Base-by-base conservation (phyloP, 169 alveolate genomes). In the Cyclospora cayetanensis region DNA sequence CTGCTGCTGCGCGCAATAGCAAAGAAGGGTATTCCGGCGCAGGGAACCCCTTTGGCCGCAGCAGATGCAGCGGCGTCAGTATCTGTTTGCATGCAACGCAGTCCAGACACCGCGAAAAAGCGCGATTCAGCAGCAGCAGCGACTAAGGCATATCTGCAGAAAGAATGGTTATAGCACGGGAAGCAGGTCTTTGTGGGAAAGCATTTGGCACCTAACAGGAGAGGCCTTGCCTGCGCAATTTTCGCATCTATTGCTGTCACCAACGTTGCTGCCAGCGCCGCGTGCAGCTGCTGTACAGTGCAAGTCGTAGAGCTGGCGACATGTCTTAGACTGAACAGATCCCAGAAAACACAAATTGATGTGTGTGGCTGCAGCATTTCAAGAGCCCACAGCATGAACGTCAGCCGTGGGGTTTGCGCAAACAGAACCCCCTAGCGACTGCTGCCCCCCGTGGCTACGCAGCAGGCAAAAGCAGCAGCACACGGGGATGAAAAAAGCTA, bases 91-190 rank as follows among this genome's bases (percentile, higher is more conserved):
- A n/a, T n/a, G n/a, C n/a, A n/a, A n/a, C n/a, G n/a, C n/a, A n/a
- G n/a, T n/a, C n/a, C n/a, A n/a, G n/a, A n/a, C n/a, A n/a, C n/a
- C n/a, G n/a, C n/a, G n/a, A n/a, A n/a, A n/a, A n/a, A n/a, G n/a
- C n/a, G n/a, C n/a, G n/a, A n/a, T n/a, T n/a, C 77, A 22, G 77
- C 77, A 65, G 41, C 77, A 65, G 77, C 77, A 65, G 39, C 35
- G 4, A 3, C 42, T n/a, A n/a, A n/a, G n/a, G n/a, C n/a, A n/a
- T n/a, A 65, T 12, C 77, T 9, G 77, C 77, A 65, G 77, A 35
- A 65, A 41, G 43, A 65, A 2, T 27, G 5, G 77, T 46, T 7
- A 7, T 9, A 15, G 55, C 55, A 7, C 55, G 55, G 7, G 55
- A n/a, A n/a, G n/a, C n/a, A n/a, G n/a, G n/a, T n/a, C n/a, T n/a